Percentiles rank a stretch among this genome's conserved stretches.
Evolutionary conservation across 2,329 filamentous ascomycete species (phyloP).

Genomic region (Calonectria hawksworthii): DNA sequence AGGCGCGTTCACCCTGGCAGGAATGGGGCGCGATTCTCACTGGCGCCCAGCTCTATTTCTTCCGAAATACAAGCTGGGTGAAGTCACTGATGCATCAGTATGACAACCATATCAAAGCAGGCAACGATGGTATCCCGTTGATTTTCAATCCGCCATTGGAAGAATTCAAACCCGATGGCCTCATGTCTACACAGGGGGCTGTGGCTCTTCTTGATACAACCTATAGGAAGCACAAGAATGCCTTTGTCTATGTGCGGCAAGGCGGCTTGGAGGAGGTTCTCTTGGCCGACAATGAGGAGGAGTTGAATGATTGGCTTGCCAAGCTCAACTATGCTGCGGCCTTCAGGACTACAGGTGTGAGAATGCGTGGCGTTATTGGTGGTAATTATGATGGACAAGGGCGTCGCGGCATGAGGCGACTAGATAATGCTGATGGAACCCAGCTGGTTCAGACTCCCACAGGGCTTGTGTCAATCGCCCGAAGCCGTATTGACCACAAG

Average conservation of each 20-base stretch:
- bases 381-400: constrained; percentile 88
- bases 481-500: constrained; percentile 81
- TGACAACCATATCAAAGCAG: constrained; percentile 84
- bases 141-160: constrained; percentile 92
- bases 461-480: constrained; percentile 80
- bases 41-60: constrained; percentile 97
- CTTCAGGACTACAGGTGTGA: constrained; percentile 91
- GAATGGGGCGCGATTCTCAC: constrained; percentile 98
- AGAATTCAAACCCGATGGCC: constrained; percentile 92
- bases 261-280: constrained; percentile 91
- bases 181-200: constrained; percentile 94
- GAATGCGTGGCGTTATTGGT: constrained; percentile 89
- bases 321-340: constrained; percentile 97
- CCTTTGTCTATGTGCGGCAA: constrained; percentile 91
- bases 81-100: constrained; percentile 92
- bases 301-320: constrained; percentile 96
- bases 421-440: constrained; percentile 73
- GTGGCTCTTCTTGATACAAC: constrained; percentile 88
- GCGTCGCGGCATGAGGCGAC: constrained; percentile 77
- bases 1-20: constrained; percentile 95
- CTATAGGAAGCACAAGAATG: constrained; percentile 96
- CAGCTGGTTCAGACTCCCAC: constrained; percentile 77
- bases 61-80: constrained; percentile 92
- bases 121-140: constrained; percentile 81
- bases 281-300: constrained; percentile 88